Evolutionary conservation across 208 protist genomes (phyloP).

Genomic region (Acanthamoeba sp.): DNA sequence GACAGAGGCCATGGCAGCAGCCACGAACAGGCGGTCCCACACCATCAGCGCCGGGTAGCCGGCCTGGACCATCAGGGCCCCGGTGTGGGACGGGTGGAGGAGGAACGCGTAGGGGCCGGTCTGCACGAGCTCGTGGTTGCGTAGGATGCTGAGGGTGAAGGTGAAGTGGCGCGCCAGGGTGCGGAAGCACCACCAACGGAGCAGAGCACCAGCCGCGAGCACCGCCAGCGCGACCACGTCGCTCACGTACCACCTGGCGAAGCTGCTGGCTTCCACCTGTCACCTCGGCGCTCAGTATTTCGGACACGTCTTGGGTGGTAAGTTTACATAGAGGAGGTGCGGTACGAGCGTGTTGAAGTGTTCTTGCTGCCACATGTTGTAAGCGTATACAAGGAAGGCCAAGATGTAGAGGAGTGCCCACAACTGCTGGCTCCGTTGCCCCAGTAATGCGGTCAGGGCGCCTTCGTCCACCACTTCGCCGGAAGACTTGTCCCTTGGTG

Average conservation of each 20-base stretch:
- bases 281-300: not conserved
- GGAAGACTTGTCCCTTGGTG: too few species aligned
- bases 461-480: constrained; percentile 8
- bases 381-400: not conserved
- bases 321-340: not conserved
- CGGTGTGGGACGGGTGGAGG: constrained; percentile 31
- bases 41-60: not conserved
- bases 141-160: not conserved
- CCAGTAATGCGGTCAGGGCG: not conserved
- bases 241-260: not conserved
- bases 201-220: not conserved
- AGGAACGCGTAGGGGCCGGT: constrained; percentile 34
- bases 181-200: not conserved
- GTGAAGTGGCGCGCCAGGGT: constrained; percentile 28
- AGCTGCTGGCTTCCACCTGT: not conserved
- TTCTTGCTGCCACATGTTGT: not conserved
- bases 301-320: not conserved
- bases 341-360: not conserved
- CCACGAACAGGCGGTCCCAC: constrained; percentile 33
- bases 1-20: constrained; percentile 10
- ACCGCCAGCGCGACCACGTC: not conserved
- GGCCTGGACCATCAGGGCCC: not conserved
- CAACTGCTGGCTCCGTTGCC: not conserved
- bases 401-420: not conserved
- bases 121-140: constrained; percentile 45